Conservation (phyloP, 1,284 basidiomycete species). For the Ganoderma lingzhi region DNA sequence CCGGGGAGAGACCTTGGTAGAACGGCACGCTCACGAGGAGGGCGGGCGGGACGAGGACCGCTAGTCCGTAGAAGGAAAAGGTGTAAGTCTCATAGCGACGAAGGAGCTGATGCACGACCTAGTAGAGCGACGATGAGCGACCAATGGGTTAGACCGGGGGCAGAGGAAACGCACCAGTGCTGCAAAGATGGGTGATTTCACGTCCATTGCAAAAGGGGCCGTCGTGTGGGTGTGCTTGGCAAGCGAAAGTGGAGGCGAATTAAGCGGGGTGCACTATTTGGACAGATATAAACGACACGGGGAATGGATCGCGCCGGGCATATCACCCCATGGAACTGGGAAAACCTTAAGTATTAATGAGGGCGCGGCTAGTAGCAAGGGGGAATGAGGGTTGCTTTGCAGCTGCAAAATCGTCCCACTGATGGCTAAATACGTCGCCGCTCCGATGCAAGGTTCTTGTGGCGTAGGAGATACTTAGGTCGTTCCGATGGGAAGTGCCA, state of each 20-base stretch:
- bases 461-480: neutral
- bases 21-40: neutral
- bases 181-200: neutral
- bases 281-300: neutral
- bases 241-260: neutral
- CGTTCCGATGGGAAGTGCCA: neutral
- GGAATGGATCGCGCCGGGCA: neutral
- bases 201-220: neutral
- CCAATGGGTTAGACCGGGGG: neutral
- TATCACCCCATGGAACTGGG: neutral
- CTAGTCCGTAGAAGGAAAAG: neutral
- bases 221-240: neutral
- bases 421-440: neutral
- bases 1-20: neutral
- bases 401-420: neutral
- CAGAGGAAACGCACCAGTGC: neutral
- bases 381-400: neutral
- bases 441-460: neutral
- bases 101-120: neutral
- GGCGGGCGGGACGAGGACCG: neutral
- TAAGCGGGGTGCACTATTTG: neutral
- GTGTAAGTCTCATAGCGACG: neutral
- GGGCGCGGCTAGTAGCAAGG: neutral
- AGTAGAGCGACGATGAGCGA: neutral
- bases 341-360: neutral